phyloP scores from a whole-genome alignment of 2,329 filamentous ascomycete species.

The Kalmusia sp. region DNA sequence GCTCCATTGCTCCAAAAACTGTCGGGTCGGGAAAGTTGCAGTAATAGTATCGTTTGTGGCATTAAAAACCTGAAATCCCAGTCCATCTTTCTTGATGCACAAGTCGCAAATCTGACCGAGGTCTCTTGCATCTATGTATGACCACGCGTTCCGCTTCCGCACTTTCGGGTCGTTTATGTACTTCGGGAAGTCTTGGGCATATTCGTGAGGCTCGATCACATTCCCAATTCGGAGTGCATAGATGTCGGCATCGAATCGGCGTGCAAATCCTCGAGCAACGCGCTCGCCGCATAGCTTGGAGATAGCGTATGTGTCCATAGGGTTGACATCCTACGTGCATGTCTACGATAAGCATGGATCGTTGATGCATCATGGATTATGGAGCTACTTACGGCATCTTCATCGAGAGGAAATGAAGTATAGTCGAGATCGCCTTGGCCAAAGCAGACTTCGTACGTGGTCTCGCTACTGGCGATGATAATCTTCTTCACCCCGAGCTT shows the following conservation, averaged over 20 bases:
- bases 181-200: conserved; percentile 59
- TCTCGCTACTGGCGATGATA: conserved; percentile 66
- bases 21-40: conserved; percentile 57
- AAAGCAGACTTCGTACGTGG: conserved; percentile 68
- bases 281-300: conserved; percentile 67
- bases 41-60: conserved; percentile 70
- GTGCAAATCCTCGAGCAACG: conserved; percentile 63
- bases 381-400: conserved; percentile 52
- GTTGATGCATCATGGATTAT: background rate
- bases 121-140: conserved; percentile 68
- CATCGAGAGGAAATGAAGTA: conserved; percentile 64
- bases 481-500: conserved; percentile 69
- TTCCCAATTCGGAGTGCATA: conserved; percentile 68
- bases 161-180: conserved; percentile 59
- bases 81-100: conserved; percentile 59
- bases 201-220: conserved; percentile 68
- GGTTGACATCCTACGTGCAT: conserved; percentile 56
- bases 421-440: conserved; percentile 65
- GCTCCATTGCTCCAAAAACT: conserved; percentile 59
- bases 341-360: background rate
- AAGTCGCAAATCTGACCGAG: conserved; percentile 67
- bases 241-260: conserved; percentile 63
- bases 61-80: conserved; percentile 71
- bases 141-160: conserved; percentile 66
- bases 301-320: conserved; percentile 68